Evolutionary conservation across 495 filamentous ascomycete genomes (phyloP).

Genomic region (Talaromyces thailandensis): DNA sequence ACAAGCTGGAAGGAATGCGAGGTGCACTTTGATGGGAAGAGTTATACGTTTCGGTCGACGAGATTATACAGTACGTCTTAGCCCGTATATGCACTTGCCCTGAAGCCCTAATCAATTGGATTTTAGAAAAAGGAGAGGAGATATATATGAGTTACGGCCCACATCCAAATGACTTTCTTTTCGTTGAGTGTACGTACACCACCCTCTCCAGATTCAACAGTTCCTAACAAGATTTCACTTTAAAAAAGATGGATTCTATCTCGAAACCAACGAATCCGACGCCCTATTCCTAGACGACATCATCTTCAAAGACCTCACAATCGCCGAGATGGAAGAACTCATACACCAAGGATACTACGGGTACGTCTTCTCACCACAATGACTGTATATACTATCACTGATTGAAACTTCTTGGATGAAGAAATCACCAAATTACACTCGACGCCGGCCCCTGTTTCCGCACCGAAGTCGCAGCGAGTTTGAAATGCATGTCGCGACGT

Average conservation of each 20-base stretch:
- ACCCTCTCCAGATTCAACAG: slow-evolving; percentile 4
- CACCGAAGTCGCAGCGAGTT: slow-evolving; percentile 60
- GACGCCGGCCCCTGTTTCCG: slow-evolving; percentile 54
- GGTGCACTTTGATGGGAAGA: slow-evolving; percentile 46
- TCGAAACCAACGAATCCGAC: slow-evolving; percentile 60
- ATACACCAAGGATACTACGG: slow-evolving; percentile 55
- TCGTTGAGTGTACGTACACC: slow-evolving; percentile 57
- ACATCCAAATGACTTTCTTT: slow-evolving; percentile 72
- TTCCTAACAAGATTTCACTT: not conserved
- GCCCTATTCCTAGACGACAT: slow-evolving; percentile 59
- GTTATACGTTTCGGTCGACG: slow-evolving; percentile 52
- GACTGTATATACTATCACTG: not conserved
- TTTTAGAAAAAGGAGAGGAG: slow-evolving; percentile 52
- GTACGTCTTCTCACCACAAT: slow-evolving; percentile 15
- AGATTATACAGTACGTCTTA: slow-evolving; percentile 42
- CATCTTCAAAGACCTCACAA: slow-evolving; percentile 44
- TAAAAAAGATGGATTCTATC: slow-evolving; percentile 62
- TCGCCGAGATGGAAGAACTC: slow-evolving; percentile 38
- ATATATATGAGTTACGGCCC: slow-evolving; percentile 71
- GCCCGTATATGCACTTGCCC: not conserved
- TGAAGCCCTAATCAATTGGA: not conserved
- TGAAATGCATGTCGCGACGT: slow-evolving; percentile 34
- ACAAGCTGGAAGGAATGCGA: slow-evolving; percentile 40
- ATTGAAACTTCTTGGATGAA: slow-evolving; percentile 7
- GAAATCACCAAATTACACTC: slow-evolving; percentile 53